Evolutionary conservation across 2,329 filamentous ascomycete genomes (phyloP), one percentile per base, ranked within the genome.

Genomic region (Colletotrichum simmondsii): DNA sequence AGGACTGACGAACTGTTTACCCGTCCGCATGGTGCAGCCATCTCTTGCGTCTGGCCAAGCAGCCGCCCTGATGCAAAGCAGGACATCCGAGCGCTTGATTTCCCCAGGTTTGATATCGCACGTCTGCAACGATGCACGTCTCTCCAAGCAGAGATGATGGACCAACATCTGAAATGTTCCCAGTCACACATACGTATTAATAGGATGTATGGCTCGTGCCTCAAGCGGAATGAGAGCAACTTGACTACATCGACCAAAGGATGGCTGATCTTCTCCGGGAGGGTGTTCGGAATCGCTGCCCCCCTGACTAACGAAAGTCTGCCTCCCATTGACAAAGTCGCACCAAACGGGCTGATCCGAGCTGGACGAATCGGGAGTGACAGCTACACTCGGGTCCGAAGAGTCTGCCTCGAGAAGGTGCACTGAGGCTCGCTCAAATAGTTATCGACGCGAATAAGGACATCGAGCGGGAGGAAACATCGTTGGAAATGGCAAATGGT

Each of bases 281-380:
- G 42, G 19, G 42, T 4, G 19, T 49, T 19, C 19, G 19, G 42
- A 49, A 22, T 49, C 8, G 16, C 37, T 42, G 14, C 10, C 37
- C 37, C 14, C 37, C 37, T 42, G 37, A 42, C 37, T 19, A 42
- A 42, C 14, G 37, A 19, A 8, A 42, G 14, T 42, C 6, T 7
- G 30, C 14, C 37, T 42, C 5, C 37, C 37, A 19, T 42, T 16
- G 37, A 8, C 8, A 49, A 49, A 49, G 19, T 22, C 42, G 19
- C 19, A 49, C 42, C 42, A 49, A 22, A 22, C 56, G 37, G n/a
- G 49, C 54, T 14, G 32, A 4, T 46, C 46, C 37, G n/a, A 30
- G 19, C 7, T 19, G 24, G 32, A 22, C 56, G 68, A 71, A 68
- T 71, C 63, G 68, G 64, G 42, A 6, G 35, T 67, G 35, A 37